Conservation (phyloP, 2,329 filamentous ascomycete species). For the Penicillium palitans region DNA sequence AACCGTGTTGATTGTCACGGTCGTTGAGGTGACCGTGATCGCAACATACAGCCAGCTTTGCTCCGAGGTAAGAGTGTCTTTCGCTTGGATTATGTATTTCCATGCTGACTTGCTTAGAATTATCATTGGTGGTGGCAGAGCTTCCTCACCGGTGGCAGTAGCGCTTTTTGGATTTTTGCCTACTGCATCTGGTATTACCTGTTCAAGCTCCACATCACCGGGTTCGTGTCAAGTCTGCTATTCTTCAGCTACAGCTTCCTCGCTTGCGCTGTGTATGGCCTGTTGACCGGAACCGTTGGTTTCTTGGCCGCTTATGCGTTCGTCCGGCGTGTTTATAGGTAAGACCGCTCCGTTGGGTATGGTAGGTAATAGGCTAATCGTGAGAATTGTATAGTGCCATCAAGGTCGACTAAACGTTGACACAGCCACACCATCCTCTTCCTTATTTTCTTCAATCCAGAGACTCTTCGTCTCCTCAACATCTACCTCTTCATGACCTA, state of each 20-base stretch:
- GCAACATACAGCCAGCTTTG: conserved; percentile 80
- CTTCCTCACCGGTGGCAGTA: conserved; percentile 75
- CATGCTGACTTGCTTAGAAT: conserved; percentile 52
- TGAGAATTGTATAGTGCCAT: conserved; percentile 27
- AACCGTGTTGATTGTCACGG: conserved; percentile 69
- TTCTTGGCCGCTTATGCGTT: conserved; percentile 84
- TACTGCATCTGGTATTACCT: conserved; percentile 86
- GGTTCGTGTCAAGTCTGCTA: conserved; percentile 74
- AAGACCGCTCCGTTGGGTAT: conserved; percentile 36
- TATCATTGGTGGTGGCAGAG: conserved; percentile 93
- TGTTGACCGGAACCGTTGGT: conserved; percentile 79
- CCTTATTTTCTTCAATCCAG: background rate
- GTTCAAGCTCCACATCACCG: conserved; percentile 75
- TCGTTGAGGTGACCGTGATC: conserved; percentile 81
- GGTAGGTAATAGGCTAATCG: conserved; percentile 5
- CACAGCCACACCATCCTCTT: background rate
- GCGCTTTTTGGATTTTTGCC: conserved; percentile 75
- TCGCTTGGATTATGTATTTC: background rate
- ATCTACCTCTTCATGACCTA: conserved; percentile 11
- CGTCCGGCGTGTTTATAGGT: conserved; percentile 79
- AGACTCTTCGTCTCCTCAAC: background rate
- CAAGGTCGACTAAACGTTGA: conserved; percentile 34
- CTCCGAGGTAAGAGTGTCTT: conserved; percentile 58
- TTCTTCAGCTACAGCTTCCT: conserved; percentile 86
- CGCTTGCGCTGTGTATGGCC: conserved; percentile 76